phyloP scores from a whole-genome alignment of 495 filamentous ascomycete genomes.

The Hypoxylon fragiforme region DNA sequence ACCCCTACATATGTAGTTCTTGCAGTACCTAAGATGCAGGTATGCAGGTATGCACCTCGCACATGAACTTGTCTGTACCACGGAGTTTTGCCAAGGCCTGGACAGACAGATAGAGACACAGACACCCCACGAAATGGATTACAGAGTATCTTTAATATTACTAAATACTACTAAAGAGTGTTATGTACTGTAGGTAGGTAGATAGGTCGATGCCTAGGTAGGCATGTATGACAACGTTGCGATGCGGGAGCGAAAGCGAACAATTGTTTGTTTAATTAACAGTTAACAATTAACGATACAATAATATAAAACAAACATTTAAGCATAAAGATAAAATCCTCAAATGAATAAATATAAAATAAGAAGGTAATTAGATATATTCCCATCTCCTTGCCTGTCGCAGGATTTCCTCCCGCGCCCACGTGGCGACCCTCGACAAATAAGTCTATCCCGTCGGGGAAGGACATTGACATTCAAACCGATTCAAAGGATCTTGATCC shows the following conservation, averaged over 20 bases:
- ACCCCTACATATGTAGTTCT: slow-evolving; percentile 6
- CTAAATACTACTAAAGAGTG: no score
- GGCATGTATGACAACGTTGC: not conserved
- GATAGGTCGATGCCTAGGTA: no score
- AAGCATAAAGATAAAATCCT: slow-evolving; percentile 2
- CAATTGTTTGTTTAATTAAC: no score
- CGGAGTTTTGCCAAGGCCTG: no score
- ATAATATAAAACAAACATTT: no score
- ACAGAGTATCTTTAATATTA: no score
- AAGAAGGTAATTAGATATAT: slow-evolving; percentile 6
- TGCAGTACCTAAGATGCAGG: slow-evolving; percentile 26
- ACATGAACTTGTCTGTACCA: slow-evolving; percentile 27
- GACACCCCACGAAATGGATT: slow-evolving; percentile 27
- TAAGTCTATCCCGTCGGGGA: slow-evolving; percentile 12
- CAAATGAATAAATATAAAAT: not conserved
- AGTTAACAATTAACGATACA: no score
- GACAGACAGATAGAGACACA: slow-evolving; percentile 8
- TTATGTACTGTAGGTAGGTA: no score
- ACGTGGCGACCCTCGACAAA: slow-evolving; percentile 29
- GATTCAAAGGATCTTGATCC: slow-evolving; percentile 28
- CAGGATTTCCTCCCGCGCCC: slow-evolving; percentile 28
- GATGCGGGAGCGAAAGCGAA: slow-evolving; percentile 1
- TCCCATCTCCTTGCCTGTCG: slow-evolving; percentile 4
- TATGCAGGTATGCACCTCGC: slow-evolving; percentile 25
- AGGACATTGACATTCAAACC: no score